phyloP scores from a whole-genome alignment of 2,329 filamentous ascomycete species.

The Penicillium verrucosum region DNA sequence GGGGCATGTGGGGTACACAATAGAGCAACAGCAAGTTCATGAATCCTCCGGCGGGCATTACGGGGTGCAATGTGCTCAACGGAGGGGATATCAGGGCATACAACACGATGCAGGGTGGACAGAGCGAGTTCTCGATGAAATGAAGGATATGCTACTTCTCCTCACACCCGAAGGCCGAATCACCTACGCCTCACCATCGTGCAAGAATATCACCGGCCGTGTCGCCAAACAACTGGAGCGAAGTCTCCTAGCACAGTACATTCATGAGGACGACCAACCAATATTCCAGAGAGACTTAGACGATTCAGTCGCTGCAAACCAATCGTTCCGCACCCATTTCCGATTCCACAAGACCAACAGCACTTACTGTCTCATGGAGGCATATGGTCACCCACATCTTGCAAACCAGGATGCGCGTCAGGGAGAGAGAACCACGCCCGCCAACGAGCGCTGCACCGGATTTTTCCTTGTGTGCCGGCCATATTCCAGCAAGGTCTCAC shows the following conservation, averaged over 20 bases:
- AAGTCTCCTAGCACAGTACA: constrained; percentile 72
- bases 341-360: constrained; percentile 74
- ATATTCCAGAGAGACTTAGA: constrained; percentile 86
- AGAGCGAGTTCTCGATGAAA: constrained; percentile 81
- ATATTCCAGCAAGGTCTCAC: constrained; percentile 84
- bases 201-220: constrained; percentile 72
- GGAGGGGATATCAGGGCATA: constrained; percentile 35
- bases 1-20: constrained; percentile 3
- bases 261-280: constrained; percentile 80
- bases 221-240: constrained; percentile 67
- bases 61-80: constrained; percentile 12
- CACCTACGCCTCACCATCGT: constrained; percentile 79
- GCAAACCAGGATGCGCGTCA: constrained; percentile 62
- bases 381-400: constrained; percentile 88
- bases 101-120: constrained; percentile 75
- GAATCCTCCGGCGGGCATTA: constrained; percentile 13
- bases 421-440: constrained; percentile 58
- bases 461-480: constrained; percentile 92
- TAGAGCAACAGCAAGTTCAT: constrained; percentile 12
- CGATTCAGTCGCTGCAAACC: constrained; percentile 79
- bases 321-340: constrained; percentile 78
- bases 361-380: constrained; percentile 76
- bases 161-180: constrained; percentile 80
- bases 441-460: constrained; percentile 71
- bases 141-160: constrained; percentile 85